These are phyloP conservation scores for Coniosporium apollinis DNA, from an alignment of 495 filamentous ascomycete species.

Conservation along the genomic window DNA sequence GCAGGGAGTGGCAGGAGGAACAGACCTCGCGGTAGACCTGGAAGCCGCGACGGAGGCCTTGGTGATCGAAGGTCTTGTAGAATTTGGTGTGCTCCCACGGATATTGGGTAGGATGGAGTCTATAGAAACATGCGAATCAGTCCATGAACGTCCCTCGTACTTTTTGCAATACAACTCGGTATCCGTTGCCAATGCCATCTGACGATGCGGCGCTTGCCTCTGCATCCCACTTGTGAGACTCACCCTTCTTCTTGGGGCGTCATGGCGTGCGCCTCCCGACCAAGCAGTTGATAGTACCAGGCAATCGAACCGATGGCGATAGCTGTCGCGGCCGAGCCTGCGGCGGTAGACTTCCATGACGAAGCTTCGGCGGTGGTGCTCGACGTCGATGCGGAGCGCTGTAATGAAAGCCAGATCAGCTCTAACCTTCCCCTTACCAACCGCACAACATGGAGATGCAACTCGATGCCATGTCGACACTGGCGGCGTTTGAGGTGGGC, in stretches of 20 bases:
- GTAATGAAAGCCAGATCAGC: conserved; percentile 15
- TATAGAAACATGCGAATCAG: no score
- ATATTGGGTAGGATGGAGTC: conserved; percentile 79
- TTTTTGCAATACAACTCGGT: no score
- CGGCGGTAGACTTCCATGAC: conserved; percentile 54
- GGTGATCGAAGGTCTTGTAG: conserved; percentile 91
- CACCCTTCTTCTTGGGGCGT: conserved; percentile 96
- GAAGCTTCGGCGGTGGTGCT: conserved; percentile 36
- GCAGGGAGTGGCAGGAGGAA: conserved; percentile 90
- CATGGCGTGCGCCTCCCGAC: conserved; percentile 69
- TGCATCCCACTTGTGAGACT: no score
- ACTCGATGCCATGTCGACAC: conserved; percentile 6
- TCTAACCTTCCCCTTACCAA: conserved; percentile 10
- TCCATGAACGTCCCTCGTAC: no score
- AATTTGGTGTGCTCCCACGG: conserved; percentile 89
- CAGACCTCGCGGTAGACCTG: conserved; percentile 99
- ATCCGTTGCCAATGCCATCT: no score
- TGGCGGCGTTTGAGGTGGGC: conserved; percentile 12
- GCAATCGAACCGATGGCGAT: conserved; percentile 73
- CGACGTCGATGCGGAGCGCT: conserved; percentile 49
- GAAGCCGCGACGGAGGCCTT: conserved; percentile 94
- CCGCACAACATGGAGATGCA: conserved; percentile 7
- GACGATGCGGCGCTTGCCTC: no score
- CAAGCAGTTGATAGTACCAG: conserved; percentile 94
- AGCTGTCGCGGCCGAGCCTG: conserved; percentile 66